Percentiles rank a stretch among this genome's conserved stretches.
These are phyloP conservation scores for Colletotrichum godetiae DNA, from an alignment of 2,329 filamentous ascomycete genomes.

Conservation along the genomic window DNA sequence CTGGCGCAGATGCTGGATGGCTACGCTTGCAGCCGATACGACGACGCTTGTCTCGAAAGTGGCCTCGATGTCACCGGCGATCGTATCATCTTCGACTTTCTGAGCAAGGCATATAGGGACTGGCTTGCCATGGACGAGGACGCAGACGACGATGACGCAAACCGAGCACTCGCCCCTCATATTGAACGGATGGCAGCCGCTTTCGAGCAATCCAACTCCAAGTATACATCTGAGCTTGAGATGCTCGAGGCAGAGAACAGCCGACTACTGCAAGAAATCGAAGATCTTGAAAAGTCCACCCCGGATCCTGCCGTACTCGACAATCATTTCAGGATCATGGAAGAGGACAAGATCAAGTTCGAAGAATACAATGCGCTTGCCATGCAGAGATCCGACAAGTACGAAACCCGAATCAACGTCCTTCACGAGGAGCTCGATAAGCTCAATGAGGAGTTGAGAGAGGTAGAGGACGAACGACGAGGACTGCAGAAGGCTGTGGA, in stretches of 20 bases:
- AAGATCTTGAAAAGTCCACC: conserved; percentile 87
- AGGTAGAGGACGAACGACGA: conserved; percentile 84
- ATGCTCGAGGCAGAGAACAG: conserved; percentile 89
- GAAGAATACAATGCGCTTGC: conserved; percentile 93
- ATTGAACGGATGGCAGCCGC: conserved; percentile 87
- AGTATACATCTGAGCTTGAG: conserved; percentile 85
- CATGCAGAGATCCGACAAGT: conserved; percentile 87
- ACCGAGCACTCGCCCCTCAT: conserved; percentile 83
- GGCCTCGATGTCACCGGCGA: conserved; percentile 91
- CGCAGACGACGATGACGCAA: conserved; percentile 84
- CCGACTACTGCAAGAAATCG: conserved; percentile 84
- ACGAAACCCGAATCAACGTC: conserved; percentile 81
- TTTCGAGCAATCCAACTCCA: conserved; percentile 87
- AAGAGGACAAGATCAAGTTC: conserved; percentile 94
- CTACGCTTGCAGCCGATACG: conserved; percentile 82
- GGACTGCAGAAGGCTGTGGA: conserved; percentile 88
- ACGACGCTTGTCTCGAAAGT: conserved; percentile 88
- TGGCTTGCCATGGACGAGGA: conserved; percentile 96
- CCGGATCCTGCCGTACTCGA: conserved; percentile 87
- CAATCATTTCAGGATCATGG: conserved; percentile 90
- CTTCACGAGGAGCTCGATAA: conserved; percentile 90
- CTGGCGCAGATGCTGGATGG: conserved; percentile 92
- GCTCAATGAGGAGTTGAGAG: conserved; percentile 77
- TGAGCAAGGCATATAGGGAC: conserved; percentile 89
- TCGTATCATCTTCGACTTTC: conserved; percentile 92